Evolutionary conservation across 805 yeast genomes (phyloP).

Genomic region (Saturnispora sanitii): DNA sequence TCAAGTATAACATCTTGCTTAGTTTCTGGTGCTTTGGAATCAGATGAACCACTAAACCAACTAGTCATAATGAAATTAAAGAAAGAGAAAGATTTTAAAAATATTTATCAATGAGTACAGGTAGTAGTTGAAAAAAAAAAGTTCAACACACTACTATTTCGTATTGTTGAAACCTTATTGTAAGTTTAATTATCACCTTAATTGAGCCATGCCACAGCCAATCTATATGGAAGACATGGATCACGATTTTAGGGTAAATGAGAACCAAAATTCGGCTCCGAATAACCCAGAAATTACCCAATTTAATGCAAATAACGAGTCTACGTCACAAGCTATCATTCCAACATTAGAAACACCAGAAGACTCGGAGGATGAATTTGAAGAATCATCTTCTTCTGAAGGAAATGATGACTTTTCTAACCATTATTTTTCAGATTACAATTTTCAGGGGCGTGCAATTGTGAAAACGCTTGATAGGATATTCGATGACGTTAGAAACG

Average conservation of each 20-base stretch:
- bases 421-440: constrained; percentile 3
- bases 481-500: constrained; percentile 50
- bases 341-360: neutral
- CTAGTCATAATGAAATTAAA: neutral
- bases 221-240: no score
- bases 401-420: neutral
- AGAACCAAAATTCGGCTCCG: no score
- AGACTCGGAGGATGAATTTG: neutral
- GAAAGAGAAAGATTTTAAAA: neutral
- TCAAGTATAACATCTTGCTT: neutral
- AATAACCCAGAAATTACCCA: no score
- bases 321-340: neutral
- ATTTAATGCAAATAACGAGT: no score
- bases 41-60: constrained; percentile 4
- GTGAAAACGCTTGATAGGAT: constrained; percentile 62
- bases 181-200: no score
- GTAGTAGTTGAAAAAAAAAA: no score
- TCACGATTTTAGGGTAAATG: no score
- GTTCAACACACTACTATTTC: no score
- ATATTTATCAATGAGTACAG: neutral
- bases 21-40: neutral
- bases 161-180: no score
- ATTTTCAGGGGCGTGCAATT: constrained; percentile 17
- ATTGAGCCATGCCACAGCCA: no score
- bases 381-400: neutral